Evolutionary conservation across 2,329 filamentous ascomycete species (phyloP).

Genomic region (Scytalidium lignicola): DNA sequence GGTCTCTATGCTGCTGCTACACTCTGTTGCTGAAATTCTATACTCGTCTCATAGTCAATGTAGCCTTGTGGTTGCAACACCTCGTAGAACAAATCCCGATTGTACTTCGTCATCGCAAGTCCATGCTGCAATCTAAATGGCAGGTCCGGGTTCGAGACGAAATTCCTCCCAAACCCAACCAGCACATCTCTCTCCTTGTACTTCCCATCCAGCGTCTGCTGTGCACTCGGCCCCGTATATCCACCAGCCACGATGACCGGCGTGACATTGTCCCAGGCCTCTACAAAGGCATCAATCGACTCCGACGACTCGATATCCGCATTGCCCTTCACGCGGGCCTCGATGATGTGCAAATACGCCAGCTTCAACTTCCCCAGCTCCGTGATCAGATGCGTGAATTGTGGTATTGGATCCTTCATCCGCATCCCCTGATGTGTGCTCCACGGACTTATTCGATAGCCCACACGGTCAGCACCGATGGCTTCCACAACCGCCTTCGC

Average conservation of each 20-base stretch:
- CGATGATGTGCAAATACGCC: slow-evolving; percentile 59
- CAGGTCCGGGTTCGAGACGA: slow-evolving; percentile 36
- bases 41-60: slow-evolving; percentile 19
- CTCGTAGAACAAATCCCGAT: slow-evolving; percentile 8
- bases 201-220: slow-evolving; percentile 28
- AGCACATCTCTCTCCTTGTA: slow-evolving; percentile 2
- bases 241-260: slow-evolving; percentile 1
- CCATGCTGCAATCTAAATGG: slow-evolving; percentile 15
- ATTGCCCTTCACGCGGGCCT: slow-evolving; percentile 30
- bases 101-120: background rate
- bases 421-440: slow-evolving; percentile 56
- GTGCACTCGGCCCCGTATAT: slow-evolving; percentile 18
- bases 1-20: too few relatives aligned
- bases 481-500: slow-evolving; percentile 40
- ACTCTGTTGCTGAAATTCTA: slow-evolving; percentile 13
- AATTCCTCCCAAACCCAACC: slow-evolving; percentile 25
- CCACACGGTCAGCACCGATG: slow-evolving; percentile 44
- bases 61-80: slow-evolving; percentile 22
- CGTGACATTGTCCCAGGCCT: slow-evolving; percentile 39
- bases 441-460: slow-evolving; percentile 55
- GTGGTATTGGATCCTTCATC: slow-evolving; percentile 54
- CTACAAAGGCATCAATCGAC: slow-evolving; percentile 34
- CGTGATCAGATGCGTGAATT: slow-evolving; percentile 52
- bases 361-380: slow-evolving; percentile 45
- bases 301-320: slow-evolving; percentile 32